These are phyloP conservation scores for Ophiostoma pallidulum DNA, from an alignment of 2,329 filamentous ascomycete genomes.

Conservation along the genomic window DNA sequence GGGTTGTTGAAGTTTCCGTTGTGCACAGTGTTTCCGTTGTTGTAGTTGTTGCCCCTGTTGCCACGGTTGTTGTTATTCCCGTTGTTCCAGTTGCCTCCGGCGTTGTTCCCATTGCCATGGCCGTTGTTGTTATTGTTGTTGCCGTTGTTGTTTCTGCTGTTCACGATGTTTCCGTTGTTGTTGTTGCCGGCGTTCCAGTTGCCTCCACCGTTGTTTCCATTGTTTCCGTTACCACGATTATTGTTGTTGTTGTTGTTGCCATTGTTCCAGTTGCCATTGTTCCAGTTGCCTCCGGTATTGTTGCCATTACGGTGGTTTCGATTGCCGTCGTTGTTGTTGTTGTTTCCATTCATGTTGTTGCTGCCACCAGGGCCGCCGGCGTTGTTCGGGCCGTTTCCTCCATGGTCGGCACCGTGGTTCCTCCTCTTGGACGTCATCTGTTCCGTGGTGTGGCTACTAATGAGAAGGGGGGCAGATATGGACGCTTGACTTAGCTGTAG, in stretches of 20 bases:
- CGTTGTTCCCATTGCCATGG: background rate
- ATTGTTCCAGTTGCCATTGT: background rate
- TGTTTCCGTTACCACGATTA: background rate
- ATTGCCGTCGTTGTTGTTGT: slow-evolving; percentile 3
- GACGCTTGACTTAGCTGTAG: background rate
- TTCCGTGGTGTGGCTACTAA: background rate
- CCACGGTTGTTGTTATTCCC: background rate
- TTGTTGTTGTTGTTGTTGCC: background rate
- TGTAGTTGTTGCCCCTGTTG: background rate
- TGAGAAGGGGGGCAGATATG: background rate
- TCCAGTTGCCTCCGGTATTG: background rate
- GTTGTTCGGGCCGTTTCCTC: background rate
- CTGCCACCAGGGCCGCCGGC: background rate
- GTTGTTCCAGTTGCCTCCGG: too few relatives aligned
- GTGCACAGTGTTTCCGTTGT: slow-evolving; percentile 1
- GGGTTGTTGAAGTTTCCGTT: background rate
- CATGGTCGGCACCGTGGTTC: background rate
- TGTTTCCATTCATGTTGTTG: slow-evolving; percentile 13
- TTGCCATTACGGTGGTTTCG: too few relatives aligned
- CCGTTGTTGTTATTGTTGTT: background rate
- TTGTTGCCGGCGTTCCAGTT: background rate
- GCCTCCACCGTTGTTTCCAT: background rate
- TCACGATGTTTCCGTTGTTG: background rate
- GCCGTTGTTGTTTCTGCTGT: background rate
- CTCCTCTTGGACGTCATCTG: background rate